A percentile compares a stretch with the other conserved stretches of the same genome.
These are phyloP conservation scores for Cryptosporidium ryanae DNA, from an alignment of 169 alveolate species.

Conservation along the genomic window DNA sequence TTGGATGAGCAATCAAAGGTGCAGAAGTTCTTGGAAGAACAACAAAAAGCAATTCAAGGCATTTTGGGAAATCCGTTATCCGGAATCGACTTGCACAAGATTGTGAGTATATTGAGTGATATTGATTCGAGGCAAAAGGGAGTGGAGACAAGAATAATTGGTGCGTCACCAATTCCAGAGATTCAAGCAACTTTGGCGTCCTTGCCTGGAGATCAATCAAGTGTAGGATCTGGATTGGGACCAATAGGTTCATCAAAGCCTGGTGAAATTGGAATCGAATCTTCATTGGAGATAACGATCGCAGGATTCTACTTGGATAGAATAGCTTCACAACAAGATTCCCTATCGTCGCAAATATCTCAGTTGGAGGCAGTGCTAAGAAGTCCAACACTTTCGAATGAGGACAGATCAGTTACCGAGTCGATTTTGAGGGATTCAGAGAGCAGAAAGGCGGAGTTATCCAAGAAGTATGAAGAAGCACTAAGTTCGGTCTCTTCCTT, in stretches of 20 bases:
- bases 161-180: conserved; percentile 45
- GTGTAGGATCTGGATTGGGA: background rate
- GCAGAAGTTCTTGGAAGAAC: conserved; percentile 54
- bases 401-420: conserved; percentile 42
- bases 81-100: conserved; percentile 20
- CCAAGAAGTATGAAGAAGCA: conserved; percentile 36
- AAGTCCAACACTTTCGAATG: conserved; percentile 57
- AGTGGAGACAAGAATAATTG: conserved; percentile 12
- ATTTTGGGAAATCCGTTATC: conserved; percentile 52
- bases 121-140: conserved; percentile 29
- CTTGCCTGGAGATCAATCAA: conserved; percentile 2
- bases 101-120: conserved; percentile 7
- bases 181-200: background rate
- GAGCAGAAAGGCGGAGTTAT: conserved; percentile 8
- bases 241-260: background rate
- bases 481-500: conserved; percentile 1
- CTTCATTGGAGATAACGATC: conserved; percentile 29
- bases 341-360: conserved; percentile 13
- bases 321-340: conserved; percentile 11
- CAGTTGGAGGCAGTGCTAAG: conserved; percentile 36
- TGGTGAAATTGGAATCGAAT: background rate
- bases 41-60: conserved; percentile 19
- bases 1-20: conserved; percentile 60
- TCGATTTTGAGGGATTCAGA: conserved; percentile 40
- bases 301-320: conserved; percentile 15